phyloP scores from a whole-genome alignment of 1,139 yeast genomes.

The Kodamaea alishanica region DNA sequence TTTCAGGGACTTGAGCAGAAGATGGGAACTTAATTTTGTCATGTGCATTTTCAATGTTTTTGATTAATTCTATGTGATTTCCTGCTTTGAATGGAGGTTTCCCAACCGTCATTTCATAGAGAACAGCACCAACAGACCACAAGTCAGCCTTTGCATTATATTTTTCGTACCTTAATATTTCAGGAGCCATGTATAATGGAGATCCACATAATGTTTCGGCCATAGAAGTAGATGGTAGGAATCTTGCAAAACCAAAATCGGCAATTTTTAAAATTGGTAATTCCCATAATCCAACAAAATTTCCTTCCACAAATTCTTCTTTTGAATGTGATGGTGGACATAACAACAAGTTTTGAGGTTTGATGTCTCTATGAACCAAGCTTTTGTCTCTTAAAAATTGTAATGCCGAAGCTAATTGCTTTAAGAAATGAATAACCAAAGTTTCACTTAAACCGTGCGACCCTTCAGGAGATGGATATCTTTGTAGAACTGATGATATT shows the following conservation, averaged over 20 bases:
- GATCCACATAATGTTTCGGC: slow-evolving; percentile 98
- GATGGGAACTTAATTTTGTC: slow-evolving; percentile 76
- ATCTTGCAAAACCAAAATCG: slow-evolving; percentile 96
- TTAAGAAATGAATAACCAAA: slow-evolving; percentile 76
- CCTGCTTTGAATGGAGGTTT: slow-evolving; percentile 93
- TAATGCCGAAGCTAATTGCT: slow-evolving; percentile 82
- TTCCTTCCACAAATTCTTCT: slow-evolving; percentile 50
- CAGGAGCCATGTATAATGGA: slow-evolving; percentile 98
- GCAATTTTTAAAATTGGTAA: slow-evolving; percentile 90
- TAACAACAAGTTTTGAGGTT: slow-evolving; percentile 85
- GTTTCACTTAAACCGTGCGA: slow-evolving; percentile 77
- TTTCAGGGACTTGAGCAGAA: slow-evolving; percentile 55
- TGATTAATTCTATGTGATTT: slow-evolving; percentile 83
- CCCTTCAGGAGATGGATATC: slow-evolving; percentile 79
- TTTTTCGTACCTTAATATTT: slow-evolving; percentile 87
- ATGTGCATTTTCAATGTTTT: slow-evolving; percentile 76
- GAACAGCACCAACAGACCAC: slow-evolving; percentile 97
- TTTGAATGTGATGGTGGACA: slow-evolving; percentile 70
- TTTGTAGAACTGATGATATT: slow-evolving; percentile 66
- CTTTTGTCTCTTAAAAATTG: slow-evolving; percentile 76
- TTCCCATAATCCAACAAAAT: slow-evolving; percentile 79
- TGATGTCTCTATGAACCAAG: slow-evolving; percentile 88
- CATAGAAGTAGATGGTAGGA: slow-evolving; percentile 84
- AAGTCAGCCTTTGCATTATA: slow-evolving; percentile 96
- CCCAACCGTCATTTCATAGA: slow-evolving; percentile 93